phyloP scores from a whole-genome alignment of 495 filamentous ascomycete species.

The Clohesyomyces aquaticus region DNA sequence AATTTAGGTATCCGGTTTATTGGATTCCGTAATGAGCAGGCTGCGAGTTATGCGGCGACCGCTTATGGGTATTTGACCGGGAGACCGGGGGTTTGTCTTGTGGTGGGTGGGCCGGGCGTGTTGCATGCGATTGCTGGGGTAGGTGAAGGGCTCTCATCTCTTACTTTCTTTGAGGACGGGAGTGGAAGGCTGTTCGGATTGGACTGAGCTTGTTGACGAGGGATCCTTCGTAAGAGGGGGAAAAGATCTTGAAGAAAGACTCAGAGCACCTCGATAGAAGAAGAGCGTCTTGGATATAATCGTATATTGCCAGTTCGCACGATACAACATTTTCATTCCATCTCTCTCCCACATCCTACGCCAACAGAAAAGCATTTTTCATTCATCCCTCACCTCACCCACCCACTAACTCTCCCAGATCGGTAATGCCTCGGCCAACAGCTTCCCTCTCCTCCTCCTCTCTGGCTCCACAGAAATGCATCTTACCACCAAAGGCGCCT shows the following conservation, averaged over 20 bases:
- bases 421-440: slow-evolving; percentile 61
- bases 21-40: slow-evolving; percentile 69
- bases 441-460: slow-evolving; percentile 63
- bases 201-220: too few relatives aligned
- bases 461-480: slow-evolving; percentile 62
- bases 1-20: slow-evolving; percentile 67
- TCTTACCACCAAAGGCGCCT: slow-evolving; percentile 59
- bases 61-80: slow-evolving; percentile 70
- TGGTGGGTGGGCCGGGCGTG: slow-evolving; percentile 68
- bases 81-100: slow-evolving; percentile 63
- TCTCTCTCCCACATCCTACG: too few relatives aligned
- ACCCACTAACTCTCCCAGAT: slow-evolving; percentile 34
- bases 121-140: slow-evolving; percentile 65
- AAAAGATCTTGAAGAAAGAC: too few relatives aligned
- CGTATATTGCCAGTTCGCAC: too few relatives aligned
- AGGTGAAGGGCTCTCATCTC: too few relatives aligned
- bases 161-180: too few relatives aligned
- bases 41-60: slow-evolving; percentile 65
- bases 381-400: neutral
- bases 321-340: too few relatives aligned
- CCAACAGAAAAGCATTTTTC: slow-evolving; percentile 11
- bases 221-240: too few relatives aligned
- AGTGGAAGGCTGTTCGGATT: too few relatives aligned
- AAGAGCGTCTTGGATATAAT: too few relatives aligned
- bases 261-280: too few relatives aligned